Evolutionary conservation across 768 basidiomycete species (phyloP), one percentile per base, ranked within the genome.

Genomic region (Holtermanniella nyarrowii): DNA sequence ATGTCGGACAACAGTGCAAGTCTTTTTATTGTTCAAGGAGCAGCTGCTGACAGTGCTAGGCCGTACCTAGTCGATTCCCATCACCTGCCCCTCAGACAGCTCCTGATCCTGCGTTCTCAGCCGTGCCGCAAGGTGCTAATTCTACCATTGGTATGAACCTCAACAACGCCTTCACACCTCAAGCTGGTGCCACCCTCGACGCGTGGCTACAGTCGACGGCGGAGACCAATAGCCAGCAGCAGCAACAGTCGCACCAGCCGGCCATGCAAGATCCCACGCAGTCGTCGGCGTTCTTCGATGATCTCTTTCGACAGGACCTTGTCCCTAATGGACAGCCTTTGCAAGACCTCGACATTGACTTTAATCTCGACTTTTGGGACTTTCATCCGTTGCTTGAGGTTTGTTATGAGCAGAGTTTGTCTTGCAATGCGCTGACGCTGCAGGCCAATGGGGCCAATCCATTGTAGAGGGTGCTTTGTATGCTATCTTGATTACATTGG

Each of bases 1-100:
- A 42, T 62, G 44, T 61, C 61, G 2, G 61, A 67, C 42, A 56
- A 61, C 22, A 64, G 62, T 50, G 68, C 64, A 49, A 50, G 63
- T 60, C n/a, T 10, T 7, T 26, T 41, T 44, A 44, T 44, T n/a
- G n/a, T n/a, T n/a, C n/a, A n/a, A n/a, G n/a, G n/a, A n/a, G n/a
- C n/a, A n/a, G n/a, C n/a, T 37, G 16, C 31, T 37, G 31, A 37
- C 31, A 7, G 31, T 16, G 31, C 31, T 37, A 37, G 31, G 31
- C 31, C 16, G 31, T 37, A 7, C 31, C 31, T 7, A 37, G 31
- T 37, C 31, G 31, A 7, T 37, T 37, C 16, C 31, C 31, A 16
- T 37, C 31, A 37, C 31, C 31, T 7, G 31, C 31, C 31, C 31
- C 10, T 16, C 10, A 7, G 16, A 7, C 31, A 7, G 31, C 16